A percentile compares a stretch with the other conserved stretches of the same genome.
Evolutionary conservation across 352 stramenopile species (phyloP).

Genomic region (Phytophthora rubi): DNA sequence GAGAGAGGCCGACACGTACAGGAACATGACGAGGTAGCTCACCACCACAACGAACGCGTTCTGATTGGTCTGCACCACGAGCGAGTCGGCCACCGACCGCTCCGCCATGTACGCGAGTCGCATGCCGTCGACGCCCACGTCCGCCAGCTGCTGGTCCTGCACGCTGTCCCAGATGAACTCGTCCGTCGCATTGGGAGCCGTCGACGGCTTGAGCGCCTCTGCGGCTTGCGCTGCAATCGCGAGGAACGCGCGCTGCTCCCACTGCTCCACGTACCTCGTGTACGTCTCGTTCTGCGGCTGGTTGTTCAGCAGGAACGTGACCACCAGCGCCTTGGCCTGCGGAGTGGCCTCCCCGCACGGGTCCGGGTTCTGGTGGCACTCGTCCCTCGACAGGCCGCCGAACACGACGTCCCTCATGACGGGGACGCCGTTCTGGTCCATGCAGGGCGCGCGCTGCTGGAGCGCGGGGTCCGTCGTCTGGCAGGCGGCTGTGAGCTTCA

Average conservation of each 20-base stretch:
- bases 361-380: constrained; percentile 81
- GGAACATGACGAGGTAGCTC: constrained; percentile 92
- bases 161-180: constrained; percentile 37
- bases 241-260: constrained; percentile 86
- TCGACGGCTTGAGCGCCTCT: constrained; percentile 27
- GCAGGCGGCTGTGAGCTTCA: constrained; percentile 89
- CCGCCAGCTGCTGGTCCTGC: constrained; percentile 29
- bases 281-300: constrained; percentile 77
- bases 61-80: constrained; percentile 85
- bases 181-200: constrained; percentile 3
- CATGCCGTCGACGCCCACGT: constrained; percentile 52
- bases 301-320: constrained; percentile 90
- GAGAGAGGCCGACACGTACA: constrained; percentile 89
- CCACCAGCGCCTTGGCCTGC: constrained; percentile 76
- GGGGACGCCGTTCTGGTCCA: constrained; percentile 91
- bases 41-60: constrained; percentile 90
- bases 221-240: constrained; percentile 37
- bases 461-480: constrained; percentile 74
- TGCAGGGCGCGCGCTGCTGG: constrained; percentile 70
- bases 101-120: constrained; percentile 88
- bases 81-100: constrained; percentile 83
- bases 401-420: constrained; percentile 92
- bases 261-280: constrained; percentile 72
- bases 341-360: constrained; percentile 84
- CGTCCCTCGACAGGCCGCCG: constrained; percentile 66